Percentiles rank a stretch among this genome's conserved stretches.
phyloP scores from a whole-genome alignment of 2,329 filamentous ascomycete species.

The Cladosporium sp. region DNA sequence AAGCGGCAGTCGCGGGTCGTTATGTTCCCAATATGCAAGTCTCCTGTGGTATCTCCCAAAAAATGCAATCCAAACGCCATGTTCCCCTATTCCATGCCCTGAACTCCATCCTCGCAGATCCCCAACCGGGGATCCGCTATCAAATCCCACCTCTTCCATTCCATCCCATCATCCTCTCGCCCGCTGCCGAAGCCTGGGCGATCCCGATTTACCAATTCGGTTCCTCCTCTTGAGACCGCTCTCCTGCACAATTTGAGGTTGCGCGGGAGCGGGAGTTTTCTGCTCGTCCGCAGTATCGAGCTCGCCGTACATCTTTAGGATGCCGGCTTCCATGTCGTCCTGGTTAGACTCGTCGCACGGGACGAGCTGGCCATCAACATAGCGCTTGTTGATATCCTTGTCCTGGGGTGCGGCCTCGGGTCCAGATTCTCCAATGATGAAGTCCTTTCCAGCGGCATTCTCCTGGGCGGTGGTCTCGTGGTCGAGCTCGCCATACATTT shows the following conservation, averaged over 20 bases:
- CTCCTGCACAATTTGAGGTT: background rate
- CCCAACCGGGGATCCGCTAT: background rate
- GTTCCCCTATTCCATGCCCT: background rate
- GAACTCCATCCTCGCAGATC: background rate
- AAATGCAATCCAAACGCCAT: background rate
- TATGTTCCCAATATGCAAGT: conserved; percentile 8
- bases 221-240: conserved; percentile 13
- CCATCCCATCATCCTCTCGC: conserved; percentile 22
- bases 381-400: conserved; percentile 8
- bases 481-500: conserved; percentile 17
- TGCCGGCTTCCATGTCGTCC: conserved; percentile 19
- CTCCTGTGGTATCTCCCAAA: conserved; percentile 1
- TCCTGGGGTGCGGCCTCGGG: background rate
- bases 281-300: conserved; percentile 8
- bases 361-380: conserved; percentile 19
- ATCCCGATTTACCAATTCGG: conserved; percentile 24
- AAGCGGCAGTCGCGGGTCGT: conserved; percentile 6
- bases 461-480: background rate
- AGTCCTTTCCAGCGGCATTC: conserved; percentile 8
- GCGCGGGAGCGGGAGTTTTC: background rate
- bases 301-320: conserved; percentile 17
- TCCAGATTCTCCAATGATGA: background rate
- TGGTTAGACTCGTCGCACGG: conserved; percentile 15
- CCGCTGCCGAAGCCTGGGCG: conserved; percentile 32
- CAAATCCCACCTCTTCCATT: conserved; percentile 6